Evolutionary conservation across 352 stramenopile genomes (phyloP), one percentile per base, ranked within the genome.

Genomic region (Phytophthora boehmeriae): DNA sequence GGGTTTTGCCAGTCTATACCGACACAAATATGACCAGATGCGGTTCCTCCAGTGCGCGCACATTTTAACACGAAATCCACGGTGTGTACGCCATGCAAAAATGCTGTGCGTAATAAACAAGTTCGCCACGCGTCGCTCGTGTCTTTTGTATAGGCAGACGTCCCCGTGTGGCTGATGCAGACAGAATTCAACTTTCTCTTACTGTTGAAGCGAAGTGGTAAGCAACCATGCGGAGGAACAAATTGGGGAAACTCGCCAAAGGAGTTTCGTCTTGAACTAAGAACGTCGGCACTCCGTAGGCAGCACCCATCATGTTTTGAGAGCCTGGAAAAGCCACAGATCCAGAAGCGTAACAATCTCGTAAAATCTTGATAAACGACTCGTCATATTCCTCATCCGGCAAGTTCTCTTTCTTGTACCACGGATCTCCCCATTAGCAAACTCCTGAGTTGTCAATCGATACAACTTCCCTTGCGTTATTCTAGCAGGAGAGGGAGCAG

Each of bases 371-470:
- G 59, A 96, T 92, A 60, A 93, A 93, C 4, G 83, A 93, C 9
- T 68, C 67, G 57, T 96, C 88, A 50, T 96, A 96, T 43, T 96
- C 83, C 61, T 96, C 88, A 44, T 94, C 86, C 0, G 86, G 88
- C 1, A 93, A 36, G 22, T 96, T 95, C 50, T 96, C 88, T 52
- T 93, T 92, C 54, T 96, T 96, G 72, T 96, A 96, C 88, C 88
- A 96, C 6, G 88, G 85, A 49, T 96, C 88, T 22, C 88, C 88
- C 86, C 85, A 43, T 96, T 93, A 17, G 88, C 86, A 66, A 88
- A 96, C 50, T 96, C 88, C 39, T 96, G 88, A 0, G 86, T 95
- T 35, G 88, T 96, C 22, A 96, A 60, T 4, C 88, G 80, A 58
- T 96, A 96, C n/a, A 93, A 27, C 43, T 95, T 96, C 2, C 88